Conservation (phyloP, 1,284 basidiomycete genomes). For the Sanghuangporus weigelae region DNA sequence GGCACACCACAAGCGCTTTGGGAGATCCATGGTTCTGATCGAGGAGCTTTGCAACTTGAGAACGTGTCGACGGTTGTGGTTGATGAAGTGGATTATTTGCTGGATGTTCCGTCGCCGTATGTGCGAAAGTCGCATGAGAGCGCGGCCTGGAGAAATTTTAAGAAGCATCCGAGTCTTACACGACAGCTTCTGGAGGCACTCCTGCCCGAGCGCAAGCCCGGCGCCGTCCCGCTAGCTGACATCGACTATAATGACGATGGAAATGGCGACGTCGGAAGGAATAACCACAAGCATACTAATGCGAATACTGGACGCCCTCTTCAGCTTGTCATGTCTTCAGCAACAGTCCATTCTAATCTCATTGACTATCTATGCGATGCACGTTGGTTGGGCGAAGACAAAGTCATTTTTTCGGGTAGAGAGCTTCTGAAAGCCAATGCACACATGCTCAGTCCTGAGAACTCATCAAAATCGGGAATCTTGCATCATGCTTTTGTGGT, state of each 20-base stretch:
- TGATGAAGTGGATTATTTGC: constrained; percentile 70
- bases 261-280: constrained; percentile 21
- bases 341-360: constrained; percentile 13
- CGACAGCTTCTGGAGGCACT: constrained; percentile 53
- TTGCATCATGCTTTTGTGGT: constrained; percentile 61
- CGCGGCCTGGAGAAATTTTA: constrained; percentile 37
- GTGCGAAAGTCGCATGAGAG: constrained; percentile 32
- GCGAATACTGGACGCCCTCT: not conserved
- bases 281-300: constrained; percentile 17
- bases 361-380: constrained; percentile 10
- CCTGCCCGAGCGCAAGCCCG: constrained; percentile 14
- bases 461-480: constrained; percentile 32
- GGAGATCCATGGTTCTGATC: constrained; percentile 43
- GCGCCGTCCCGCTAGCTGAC: constrained; percentile 7
- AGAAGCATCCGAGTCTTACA: constrained; percentile 52
- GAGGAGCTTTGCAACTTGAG: constrained; percentile 38
- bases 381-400: constrained; percentile 10
- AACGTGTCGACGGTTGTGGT: constrained; percentile 55
- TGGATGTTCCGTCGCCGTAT: constrained; percentile 43
- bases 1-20: constrained; percentile 63
- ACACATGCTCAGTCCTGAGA: constrained; percentile 24
- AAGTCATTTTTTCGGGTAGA: constrained; percentile 12
- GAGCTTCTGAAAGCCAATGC: constrained; percentile 19
- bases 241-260: constrained; percentile 2
- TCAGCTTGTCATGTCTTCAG: constrained; percentile 17